phyloP scores from a whole-genome alignment of 208 protist genomes.

The Porcisia hertigi region DNA sequence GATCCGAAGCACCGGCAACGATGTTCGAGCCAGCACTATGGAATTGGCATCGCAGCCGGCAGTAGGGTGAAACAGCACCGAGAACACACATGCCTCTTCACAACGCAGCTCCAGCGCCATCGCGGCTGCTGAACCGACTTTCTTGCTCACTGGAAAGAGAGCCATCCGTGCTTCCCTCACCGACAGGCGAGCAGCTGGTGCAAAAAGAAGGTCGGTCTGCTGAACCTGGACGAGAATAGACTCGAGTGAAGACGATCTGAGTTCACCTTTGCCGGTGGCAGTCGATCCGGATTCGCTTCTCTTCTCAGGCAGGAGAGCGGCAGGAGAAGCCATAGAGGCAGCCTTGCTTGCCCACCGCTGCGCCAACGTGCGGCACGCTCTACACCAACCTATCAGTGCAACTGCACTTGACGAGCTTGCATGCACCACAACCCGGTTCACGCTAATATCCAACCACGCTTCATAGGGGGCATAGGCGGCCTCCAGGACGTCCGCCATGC shows the following conservation, averaged over 20 bases:
- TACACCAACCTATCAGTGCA: slow-evolving; percentile 10
- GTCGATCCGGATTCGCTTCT: neutral
- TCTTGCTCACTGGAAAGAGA: neutral
- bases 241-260: neutral
- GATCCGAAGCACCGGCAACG: neutral
- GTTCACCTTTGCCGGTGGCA: neutral
- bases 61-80: neutral
- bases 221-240: neutral
- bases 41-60: too few species aligned
- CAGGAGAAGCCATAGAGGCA: neutral
- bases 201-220: neutral
- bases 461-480: slow-evolving; percentile 9
- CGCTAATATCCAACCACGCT: neutral
- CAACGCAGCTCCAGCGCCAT: neutral
- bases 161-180: neutral
- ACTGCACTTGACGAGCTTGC: slow-evolving; percentile 2
- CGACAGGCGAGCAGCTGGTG: neutral
- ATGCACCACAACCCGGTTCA: neutral
- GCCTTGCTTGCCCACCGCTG: neutral
- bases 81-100: neutral
- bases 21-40: neutral
- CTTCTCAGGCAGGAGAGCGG: too few species aligned
- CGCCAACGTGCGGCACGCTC: neutral
- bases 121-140: neutral
- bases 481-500: neutral